Conservation (phyloP, 164 flowering plant species). For the Magnolia sinica region DNA sequence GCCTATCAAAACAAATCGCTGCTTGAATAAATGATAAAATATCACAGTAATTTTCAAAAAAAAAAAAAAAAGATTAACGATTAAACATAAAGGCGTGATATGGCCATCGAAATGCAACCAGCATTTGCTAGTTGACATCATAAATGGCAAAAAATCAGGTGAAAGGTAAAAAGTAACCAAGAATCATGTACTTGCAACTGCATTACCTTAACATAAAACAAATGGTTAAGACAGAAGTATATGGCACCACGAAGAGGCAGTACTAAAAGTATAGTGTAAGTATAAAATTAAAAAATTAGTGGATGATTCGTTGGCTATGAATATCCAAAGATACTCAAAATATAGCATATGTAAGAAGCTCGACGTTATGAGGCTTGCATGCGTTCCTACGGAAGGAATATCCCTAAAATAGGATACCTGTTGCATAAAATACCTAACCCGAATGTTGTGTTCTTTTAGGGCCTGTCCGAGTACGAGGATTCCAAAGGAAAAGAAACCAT, state of each 20-base stretch:
- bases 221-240: not conserved
- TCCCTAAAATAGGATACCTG: no score
- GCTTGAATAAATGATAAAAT: no score
- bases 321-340: not conserved
- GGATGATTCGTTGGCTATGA: not conserved
- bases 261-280: no score
- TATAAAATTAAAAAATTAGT: no score
- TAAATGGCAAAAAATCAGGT: no score
- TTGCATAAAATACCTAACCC: no score
- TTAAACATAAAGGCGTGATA: not conserved
- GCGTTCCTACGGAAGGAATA: no score
- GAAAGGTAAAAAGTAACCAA: no score
- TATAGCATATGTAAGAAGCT: not conserved
- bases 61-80: no score
- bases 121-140: not conserved
- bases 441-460: no score
- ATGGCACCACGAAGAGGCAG: not conserved
- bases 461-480: no score
- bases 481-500: not conserved
- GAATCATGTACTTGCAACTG: not conserved
- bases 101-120: not conserved
- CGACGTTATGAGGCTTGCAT: no score
- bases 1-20: not conserved
- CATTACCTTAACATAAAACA: not conserved
- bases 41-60: not conserved